Base-by-base conservation (phyloP, 169 alveolate species). In the Hepatocystis sp. region DNA sequence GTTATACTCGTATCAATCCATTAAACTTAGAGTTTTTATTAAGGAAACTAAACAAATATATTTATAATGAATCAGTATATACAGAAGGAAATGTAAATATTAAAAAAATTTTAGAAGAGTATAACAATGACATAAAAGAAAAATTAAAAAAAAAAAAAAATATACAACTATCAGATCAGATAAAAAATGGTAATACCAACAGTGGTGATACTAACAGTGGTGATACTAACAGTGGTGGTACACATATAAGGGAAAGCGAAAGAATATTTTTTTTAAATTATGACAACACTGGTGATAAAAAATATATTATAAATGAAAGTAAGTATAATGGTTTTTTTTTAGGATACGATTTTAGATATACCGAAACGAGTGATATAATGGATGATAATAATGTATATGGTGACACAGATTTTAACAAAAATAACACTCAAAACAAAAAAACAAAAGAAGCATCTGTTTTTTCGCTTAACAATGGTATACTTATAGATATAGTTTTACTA, bases 1-100 rank as follows among this genome's bases (percentile, higher is more conserved):
- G 84, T 13, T 64, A 27, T 19, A 36, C 89, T 4, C 25, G 89
- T 13, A 30, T 81, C 4, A 81, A 81, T 28, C 89, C 89, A 1
- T 40, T 63, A 21, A 81, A 81, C 39, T 28, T 81, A 19, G 89
- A 81, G 21, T 66, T 21, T 4, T 56, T 81, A 0, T 28, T 81
- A 30, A 15, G 81, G 30, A 81, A 63, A 21, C 19, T 81, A 2
- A 27, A 81, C 17, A 81, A 81, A n/a, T 81, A 81, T 36, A 61
- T 81, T 32, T 81, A 81, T 19, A 63, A 81, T 66, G 67, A 42
- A 25, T 4, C 21, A 0, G 27, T 40, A 13, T 65, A 81, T 40
- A 13, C 60, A 49, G 49, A 81, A 11, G 89, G 89, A 4, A 30
- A 53, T 28, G 52, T 81, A 3, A 58, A 81, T 27, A 53, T 81